Base-by-base conservation (phyloP, 176 grass and related monocot genomes). In the Puya raimondii region DNA sequence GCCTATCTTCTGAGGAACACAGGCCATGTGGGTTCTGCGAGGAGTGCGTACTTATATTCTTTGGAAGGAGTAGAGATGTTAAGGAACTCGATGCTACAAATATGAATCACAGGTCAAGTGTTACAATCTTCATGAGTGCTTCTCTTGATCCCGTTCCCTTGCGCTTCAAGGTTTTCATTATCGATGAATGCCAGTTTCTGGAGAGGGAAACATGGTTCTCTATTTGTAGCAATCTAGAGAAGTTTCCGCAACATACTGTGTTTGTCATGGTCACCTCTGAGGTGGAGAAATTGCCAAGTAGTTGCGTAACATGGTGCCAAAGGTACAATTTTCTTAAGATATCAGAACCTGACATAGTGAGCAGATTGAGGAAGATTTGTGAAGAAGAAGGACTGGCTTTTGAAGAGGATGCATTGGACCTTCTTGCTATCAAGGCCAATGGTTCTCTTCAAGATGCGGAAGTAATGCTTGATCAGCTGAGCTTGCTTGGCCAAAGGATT, bases 251-350 rank as follows among this genome's bases (percentile, higher is more conserved):
- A 12, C 84, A 78, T 76, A 68, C 82, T 51, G 87, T 96, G 26
- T 86, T 96, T 80, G 75, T 96, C 57, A 96, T 96, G 92, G 54
- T 96, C 73, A 96, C 92, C 47, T 85, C 85, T 18, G 89, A 96
- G 49, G 29, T 80, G 51, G 92, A 96, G 48, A 96, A 86, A 49
- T 49, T 96, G 26, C 92, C 92, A 18, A 86, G 48, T 56, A 83
- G 80, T 72, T 78, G 66, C 12, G 26, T 79, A 8, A 71, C 78
- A 18, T 91, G 84, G 80, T 96, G 88, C 86, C 88, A 89, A 69
- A 86, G 73, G 16, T 87, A 82, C 74, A 85, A 80, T 23, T 96
- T 96, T 77, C 72, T 71, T 70, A 96, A 89, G 70, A 78, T 87
- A 79, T 78, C 85, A 13, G 70, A 81, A 48, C 53, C 69, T 69